A percentile compares a stretch with the other conserved stretches of the same genome.
phyloP scores from a whole-genome alignment of 345 rosid species.

The Bruguiera gymnorhiza region DNA sequence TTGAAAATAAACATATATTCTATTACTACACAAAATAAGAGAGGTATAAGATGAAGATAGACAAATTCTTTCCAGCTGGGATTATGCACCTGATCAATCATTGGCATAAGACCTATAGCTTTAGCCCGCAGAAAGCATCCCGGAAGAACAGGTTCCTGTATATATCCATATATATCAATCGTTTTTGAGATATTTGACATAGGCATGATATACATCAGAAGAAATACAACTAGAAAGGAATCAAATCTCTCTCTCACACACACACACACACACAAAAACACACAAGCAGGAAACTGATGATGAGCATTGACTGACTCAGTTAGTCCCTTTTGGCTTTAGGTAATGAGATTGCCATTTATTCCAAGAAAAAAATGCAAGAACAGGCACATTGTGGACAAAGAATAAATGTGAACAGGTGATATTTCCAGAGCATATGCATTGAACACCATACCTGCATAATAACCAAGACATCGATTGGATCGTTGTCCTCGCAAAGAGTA shows the following conservation, averaged over 20 bases:
- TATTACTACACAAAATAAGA: not conserved
- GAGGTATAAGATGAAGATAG: not conserved
- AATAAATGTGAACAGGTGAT: not conserved
- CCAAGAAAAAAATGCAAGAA: not conserved
- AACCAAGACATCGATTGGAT: slow-evolving; percentile 29
- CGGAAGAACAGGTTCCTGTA: slow-evolving; percentile 34
- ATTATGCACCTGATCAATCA: slow-evolving; percentile 32
- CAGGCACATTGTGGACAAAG: not conserved
- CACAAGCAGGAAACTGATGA: too few species aligned
- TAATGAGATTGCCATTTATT: not conserved
- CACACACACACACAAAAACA: too few species aligned
- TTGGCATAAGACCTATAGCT: slow-evolving; percentile 36
- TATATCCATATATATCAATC: too few species aligned
- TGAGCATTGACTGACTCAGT: too few species aligned
- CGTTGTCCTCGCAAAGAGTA: slow-evolving; percentile 34
- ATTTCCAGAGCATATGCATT: not conserved
- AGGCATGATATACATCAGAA: too few species aligned
- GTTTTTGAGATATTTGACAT: too few species aligned
- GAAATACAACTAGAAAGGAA: too few species aligned
- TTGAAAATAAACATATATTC: not conserved
- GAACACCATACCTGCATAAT: slow-evolving; percentile 29
- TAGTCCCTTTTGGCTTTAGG: too few species aligned
- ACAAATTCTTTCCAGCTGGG: not conserved
- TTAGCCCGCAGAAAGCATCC: slow-evolving; percentile 39
- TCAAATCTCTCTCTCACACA: too few species aligned